Percentiles rank a stretch among this genome's conserved stretches.
Conservation (phyloP, 1,284 basidiomycete species). For the Austropuccinia psidii region DNA sequence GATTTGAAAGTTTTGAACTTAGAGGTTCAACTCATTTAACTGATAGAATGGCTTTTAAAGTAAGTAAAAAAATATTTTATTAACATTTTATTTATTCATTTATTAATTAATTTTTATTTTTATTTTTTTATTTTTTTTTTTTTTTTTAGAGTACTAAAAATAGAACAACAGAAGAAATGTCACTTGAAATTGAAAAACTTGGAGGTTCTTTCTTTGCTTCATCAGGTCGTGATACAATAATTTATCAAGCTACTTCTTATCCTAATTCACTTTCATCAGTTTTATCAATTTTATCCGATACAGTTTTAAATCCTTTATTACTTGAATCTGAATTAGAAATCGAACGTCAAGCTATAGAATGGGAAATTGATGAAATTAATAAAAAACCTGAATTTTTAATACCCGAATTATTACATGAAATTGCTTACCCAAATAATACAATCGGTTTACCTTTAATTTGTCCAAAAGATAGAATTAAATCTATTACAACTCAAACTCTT, state of each 20-base stretch:
- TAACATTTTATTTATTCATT: neutral
- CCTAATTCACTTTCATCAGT: constrained; percentile 22
- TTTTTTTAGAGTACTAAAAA: constrained; percentile 10
- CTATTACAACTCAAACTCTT: constrained; percentile 16
- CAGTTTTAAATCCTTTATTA: constrained; percentile 12
- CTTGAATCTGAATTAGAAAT: constrained; percentile 16
- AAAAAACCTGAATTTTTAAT: constrained; percentile 30
- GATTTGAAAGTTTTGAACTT: constrained; percentile 15
- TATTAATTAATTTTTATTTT: neutral
- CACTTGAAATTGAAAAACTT: constrained; percentile 21
- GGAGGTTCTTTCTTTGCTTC: constrained; percentile 36
- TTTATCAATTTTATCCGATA: constrained; percentile 22
- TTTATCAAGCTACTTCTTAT: constrained; percentile 35
- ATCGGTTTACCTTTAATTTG: constrained; percentile 34
- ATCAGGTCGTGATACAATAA: constrained; percentile 27
- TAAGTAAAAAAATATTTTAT: neutral
- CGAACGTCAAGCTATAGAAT: constrained; percentile 23
- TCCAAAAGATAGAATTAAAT: constrained; percentile 25
- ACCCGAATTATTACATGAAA: constrained; percentile 32
- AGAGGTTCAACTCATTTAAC: constrained; percentile 28
- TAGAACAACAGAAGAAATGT: constrained; percentile 25
- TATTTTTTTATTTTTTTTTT: neutral
- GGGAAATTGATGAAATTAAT: constrained; percentile 32
- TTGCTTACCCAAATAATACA: constrained; percentile 29
- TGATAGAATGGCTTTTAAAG: constrained; percentile 35